A percentile compares a stretch with the other conserved stretches of the same genome.
phyloP scores from a whole-genome alignment of 352 stramenopile species.

The Globisporangium recalcitrans region DNA sequence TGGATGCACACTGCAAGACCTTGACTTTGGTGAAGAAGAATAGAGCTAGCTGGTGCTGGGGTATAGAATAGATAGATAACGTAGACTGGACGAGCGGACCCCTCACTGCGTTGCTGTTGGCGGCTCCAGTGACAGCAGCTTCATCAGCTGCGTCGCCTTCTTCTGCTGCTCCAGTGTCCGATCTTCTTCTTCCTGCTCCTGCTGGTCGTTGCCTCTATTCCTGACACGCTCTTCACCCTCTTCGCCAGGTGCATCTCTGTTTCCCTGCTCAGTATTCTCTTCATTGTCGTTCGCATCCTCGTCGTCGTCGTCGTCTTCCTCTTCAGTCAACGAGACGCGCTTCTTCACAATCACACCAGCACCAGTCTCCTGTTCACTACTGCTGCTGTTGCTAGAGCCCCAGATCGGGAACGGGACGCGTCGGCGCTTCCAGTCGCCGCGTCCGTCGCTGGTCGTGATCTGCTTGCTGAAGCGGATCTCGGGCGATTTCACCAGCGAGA shows the following conservation, averaged over 20 bases:
- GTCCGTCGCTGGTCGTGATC: slow-evolving; percentile 23
- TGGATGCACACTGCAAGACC: slow-evolving; percentile 1
- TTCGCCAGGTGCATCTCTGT: background rate
- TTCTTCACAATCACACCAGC: slow-evolving; percentile 15
- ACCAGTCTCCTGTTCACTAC: slow-evolving; percentile 13
- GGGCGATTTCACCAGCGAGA: slow-evolving; percentile 67
- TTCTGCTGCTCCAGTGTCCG: slow-evolving; percentile 14
- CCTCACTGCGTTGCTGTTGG: background rate
- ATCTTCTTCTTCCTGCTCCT: background rate
- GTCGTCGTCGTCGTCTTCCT: slow-evolving; percentile 25
- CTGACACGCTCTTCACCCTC: slow-evolving; percentile 18
- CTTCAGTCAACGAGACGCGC: slow-evolving; percentile 18
- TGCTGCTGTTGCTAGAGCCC: too few species aligned
- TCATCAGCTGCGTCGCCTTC: slow-evolving; percentile 39
- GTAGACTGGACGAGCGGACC: background rate
- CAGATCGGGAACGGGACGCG: slow-evolving; percentile 39
- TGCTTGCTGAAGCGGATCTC: slow-evolving; percentile 73
- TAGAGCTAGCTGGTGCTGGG: background rate
- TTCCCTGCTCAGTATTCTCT: slow-evolving; percentile 11
- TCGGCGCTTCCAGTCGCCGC: slow-evolving; percentile 54
- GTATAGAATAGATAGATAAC: slow-evolving; percentile 6
- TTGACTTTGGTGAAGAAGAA: background rate
- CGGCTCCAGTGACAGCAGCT: slow-evolving; percentile 45
- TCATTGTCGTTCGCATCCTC: slow-evolving; percentile 26
- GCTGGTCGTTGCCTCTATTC: slow-evolving; percentile 22